Evolutionary conservation across 768 basidiomycete genomes (phyloP).

Genomic region (Boletus subparvulus): DNA sequence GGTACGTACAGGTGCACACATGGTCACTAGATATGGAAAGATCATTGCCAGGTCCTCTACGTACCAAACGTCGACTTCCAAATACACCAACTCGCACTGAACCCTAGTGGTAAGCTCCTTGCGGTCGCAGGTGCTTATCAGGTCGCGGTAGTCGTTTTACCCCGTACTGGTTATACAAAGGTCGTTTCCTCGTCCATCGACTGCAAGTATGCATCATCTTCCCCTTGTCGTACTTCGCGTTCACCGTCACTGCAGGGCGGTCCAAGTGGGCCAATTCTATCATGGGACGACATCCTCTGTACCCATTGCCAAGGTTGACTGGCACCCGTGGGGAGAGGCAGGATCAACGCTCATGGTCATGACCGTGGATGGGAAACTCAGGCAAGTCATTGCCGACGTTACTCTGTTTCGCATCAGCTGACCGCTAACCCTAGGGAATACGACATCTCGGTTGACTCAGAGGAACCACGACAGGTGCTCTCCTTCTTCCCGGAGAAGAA

Average conservation of each 20-base stretch:
- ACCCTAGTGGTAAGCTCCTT: conserved; percentile 81
- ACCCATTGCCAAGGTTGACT: conserved; percentile 82
- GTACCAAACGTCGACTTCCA: conserved; percentile 80
- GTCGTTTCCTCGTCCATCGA: conserved; percentile 69
- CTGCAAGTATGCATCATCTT: conserved; percentile 67
- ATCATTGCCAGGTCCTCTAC: conserved; percentile 61
- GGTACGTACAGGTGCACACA: conserved; percentile 40
- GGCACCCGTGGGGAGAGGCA: conserved; percentile 94
- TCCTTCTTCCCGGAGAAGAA: conserved; percentile 73
- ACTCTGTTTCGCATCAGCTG: neutral
- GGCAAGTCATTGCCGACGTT: conserved; percentile 42
- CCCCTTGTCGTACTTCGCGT: neutral
- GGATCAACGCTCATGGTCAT: conserved; percentile 90
- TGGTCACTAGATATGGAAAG: conserved; percentile 1
- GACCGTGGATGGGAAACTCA: conserved; percentile 82
- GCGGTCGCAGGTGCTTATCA: conserved; percentile 85
- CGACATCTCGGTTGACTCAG: conserved; percentile 77
- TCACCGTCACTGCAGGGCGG: conserved; percentile 48
- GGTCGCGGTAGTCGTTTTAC: conserved; percentile 82
- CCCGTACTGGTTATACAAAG: conserved; percentile 70
- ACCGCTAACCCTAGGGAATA: conserved; percentile 65
- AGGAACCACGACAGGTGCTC: conserved; percentile 84
- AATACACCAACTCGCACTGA: conserved; percentile 74
- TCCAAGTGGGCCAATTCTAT: conserved; percentile 84
- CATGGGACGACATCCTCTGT: conserved; percentile 66